These are phyloP conservation scores for Tylopilus balloui DNA, from an alignment of 768 basidiomycete species.

Conservation along the genomic window DNA sequence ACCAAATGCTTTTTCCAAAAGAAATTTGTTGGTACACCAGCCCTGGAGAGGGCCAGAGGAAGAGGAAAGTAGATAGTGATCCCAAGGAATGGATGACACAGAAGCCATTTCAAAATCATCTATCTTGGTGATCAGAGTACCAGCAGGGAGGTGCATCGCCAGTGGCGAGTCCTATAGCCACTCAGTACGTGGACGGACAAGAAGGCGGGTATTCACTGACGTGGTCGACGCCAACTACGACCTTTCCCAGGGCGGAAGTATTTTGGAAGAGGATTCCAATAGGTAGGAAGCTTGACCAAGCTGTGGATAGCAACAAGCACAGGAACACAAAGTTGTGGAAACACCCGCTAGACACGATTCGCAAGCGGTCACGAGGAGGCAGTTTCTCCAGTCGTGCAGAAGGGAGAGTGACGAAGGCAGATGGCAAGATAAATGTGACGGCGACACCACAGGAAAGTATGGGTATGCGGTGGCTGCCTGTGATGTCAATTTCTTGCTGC, in stretches of 20 bases:
- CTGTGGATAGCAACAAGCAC: constrained; percentile 38
- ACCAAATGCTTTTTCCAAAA: constrained; percentile 25
- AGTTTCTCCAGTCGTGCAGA: constrained; percentile 33
- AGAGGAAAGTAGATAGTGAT: constrained; percentile 35
- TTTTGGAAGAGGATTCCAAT: constrained; percentile 48
- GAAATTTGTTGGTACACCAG: constrained; percentile 55
- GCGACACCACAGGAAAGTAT: constrained; percentile 59
- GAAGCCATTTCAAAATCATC: constrained; percentile 54
- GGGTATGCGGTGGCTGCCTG: constrained; percentile 57
- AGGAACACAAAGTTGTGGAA: constrained; percentile 72
- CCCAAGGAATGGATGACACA: constrained; percentile 40
- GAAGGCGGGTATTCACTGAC: constrained; percentile 38
- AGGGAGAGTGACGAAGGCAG: constrained; percentile 70
- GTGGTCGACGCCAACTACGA: constrained; percentile 50
- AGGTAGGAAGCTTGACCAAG: constrained; percentile 29
- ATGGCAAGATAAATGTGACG: constrained; percentile 60
- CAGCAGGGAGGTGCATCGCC: constrained; percentile 47
- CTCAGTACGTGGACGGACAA: constrained; percentile 3
- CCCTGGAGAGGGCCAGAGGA: constrained; percentile 34
- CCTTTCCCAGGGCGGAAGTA: constrained; percentile 45
- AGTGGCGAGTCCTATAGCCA: constrained; percentile 56
- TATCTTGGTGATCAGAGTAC: constrained; percentile 57
- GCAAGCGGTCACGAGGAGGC: constrained; percentile 44
- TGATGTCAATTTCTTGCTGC: background rate
- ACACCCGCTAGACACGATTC: constrained; percentile 68